Evolutionary conservation across 345 rosid species (phyloP), one percentile per base, ranked within the genome.

Genomic region (Populus tremula): DNA sequence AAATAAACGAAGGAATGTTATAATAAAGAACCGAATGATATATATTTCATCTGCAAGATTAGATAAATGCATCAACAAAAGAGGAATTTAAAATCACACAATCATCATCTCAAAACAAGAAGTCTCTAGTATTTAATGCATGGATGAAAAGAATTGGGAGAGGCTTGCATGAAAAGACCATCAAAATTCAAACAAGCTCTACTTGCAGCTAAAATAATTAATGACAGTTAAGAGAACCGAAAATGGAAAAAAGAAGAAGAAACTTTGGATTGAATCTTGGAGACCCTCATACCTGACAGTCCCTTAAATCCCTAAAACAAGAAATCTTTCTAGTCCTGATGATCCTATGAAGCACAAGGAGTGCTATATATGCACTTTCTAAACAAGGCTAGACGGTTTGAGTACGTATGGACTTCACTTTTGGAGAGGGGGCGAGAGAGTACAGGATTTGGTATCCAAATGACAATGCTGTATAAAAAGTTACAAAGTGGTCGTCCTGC

Each of bases 281-380:
- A 84, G 69, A 78, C 35, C 84, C 77, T 61, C 70, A 72, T 78
- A 78, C 87, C 88, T 79, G 13, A 29, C 83, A 63, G 76, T 73
- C 38, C 67, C 82, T 85, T 41, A 81, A 85, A 82, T 75, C 71
- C 85, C 72, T 50, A 76, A 53, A 78, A 61, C 78, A 73, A 53
- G 75, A 47, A 29, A 47, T 25, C 81, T 47, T 78, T 76, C 27
- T 61, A 8, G 65, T 21, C 10, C 61, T 25, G 35, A 59, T 25
- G 35, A 59, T 65, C 25, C 38, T 18, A 5, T 23, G 38, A 14
- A 45, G 27, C 61, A 69, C 54, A 61, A 82, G 63, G 12, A 72
- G 12, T 49, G 27, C 27, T 23, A 59, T 41, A 11, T 2, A 9
- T 12, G 50, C 41, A 67, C 21, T 29, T 17, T 50, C 27, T 71